Evolutionary conservation across 2,329 filamentous ascomycete species (phyloP).

Genomic region (Alternaria triticina): DNA sequence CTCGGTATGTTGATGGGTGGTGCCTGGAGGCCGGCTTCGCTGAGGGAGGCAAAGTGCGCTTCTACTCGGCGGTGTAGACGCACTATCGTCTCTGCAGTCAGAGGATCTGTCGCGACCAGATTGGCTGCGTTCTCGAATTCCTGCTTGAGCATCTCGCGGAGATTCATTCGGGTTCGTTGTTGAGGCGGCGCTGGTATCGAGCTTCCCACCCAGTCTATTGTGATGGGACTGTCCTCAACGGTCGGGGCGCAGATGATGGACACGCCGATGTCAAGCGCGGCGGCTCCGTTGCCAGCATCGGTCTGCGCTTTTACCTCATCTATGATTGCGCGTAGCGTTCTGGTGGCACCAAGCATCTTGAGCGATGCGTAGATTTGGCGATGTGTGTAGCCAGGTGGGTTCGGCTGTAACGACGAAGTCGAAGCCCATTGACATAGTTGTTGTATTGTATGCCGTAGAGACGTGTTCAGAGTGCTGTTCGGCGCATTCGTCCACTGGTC

Average conservation of each 20-base stretch:
- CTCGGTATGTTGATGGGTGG: constrained; percentile 35
- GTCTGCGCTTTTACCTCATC: constrained; percentile 71
- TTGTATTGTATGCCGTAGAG: constrained; percentile 67
- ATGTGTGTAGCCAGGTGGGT: constrained; percentile 72
- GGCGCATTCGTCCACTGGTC: constrained; percentile 68
- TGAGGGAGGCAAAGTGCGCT: constrained; percentile 59
- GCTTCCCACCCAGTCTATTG: constrained; percentile 43
- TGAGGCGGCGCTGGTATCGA: constrained; percentile 31
- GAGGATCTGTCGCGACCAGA: constrained; percentile 63
- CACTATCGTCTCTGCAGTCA: constrained; percentile 66
- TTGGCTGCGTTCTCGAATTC: constrained; percentile 65
- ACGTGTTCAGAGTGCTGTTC: constrained; percentile 62
- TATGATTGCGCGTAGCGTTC: constrained; percentile 66
- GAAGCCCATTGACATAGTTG: constrained; percentile 71
- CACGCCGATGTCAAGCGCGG: constrained; percentile 72
- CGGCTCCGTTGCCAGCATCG: constrained; percentile 63
- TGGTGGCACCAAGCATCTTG: constrained; percentile 67
- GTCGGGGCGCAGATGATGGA: constrained; percentile 72
- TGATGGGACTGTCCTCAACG: constrained; percentile 46
- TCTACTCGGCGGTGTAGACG: constrained; percentile 70
- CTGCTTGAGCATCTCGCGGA: constrained; percentile 65
- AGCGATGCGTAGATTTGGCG: constrained; percentile 69
- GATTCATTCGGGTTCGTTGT: constrained; percentile 55
- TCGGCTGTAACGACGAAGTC: constrained; percentile 56
- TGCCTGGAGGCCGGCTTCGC: constrained; percentile 31